Conservation (phyloP, 2,329 filamentous ascomycete genomes). For the Fusarium burgessii region DNA sequence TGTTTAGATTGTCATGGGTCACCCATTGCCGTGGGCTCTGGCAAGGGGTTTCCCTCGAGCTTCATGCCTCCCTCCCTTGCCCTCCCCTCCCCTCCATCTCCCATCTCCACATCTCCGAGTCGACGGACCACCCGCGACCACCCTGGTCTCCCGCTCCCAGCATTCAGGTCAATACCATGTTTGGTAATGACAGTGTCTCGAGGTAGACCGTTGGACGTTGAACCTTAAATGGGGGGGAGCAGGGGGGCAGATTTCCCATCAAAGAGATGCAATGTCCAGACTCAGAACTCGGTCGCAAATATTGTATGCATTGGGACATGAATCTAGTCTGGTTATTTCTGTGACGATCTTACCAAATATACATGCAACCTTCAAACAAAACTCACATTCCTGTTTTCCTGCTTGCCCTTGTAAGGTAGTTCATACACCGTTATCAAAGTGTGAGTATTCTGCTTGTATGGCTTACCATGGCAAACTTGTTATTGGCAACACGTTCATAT, state of each 20-base stretch:
- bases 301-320: neutral
- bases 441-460: no score
- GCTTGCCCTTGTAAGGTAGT: neutral
- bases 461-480: no score
- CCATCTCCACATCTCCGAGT: slow-evolving; percentile 44
- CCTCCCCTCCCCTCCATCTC: slow-evolving; percentile 36
- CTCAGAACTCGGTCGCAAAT: neutral
- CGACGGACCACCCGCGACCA: slow-evolving; percentile 41
- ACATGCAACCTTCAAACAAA: no score
- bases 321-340: neutral
- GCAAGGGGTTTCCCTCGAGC: slow-evolving; percentile 43
- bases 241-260: slow-evolving; percentile 8
- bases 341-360: no score
- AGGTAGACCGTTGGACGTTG: slow-evolving; percentile 41
- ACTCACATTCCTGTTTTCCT: neutral
- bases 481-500: no score
- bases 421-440: neutral
- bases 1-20: slow-evolving; percentile 38
- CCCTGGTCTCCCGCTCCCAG: slow-evolving; percentile 48
- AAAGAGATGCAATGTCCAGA: slow-evolving; percentile 1
- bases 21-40: slow-evolving; percentile 43
- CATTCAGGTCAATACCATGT: slow-evolving; percentile 40
- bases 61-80: slow-evolving; percentile 23
- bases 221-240: slow-evolving; percentile 23
- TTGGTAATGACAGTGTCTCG: slow-evolving; percentile 20